Base-by-base conservation (phyloP, 2,329 filamentous ascomycete genomes). In the Fusarium sp. region DNA sequence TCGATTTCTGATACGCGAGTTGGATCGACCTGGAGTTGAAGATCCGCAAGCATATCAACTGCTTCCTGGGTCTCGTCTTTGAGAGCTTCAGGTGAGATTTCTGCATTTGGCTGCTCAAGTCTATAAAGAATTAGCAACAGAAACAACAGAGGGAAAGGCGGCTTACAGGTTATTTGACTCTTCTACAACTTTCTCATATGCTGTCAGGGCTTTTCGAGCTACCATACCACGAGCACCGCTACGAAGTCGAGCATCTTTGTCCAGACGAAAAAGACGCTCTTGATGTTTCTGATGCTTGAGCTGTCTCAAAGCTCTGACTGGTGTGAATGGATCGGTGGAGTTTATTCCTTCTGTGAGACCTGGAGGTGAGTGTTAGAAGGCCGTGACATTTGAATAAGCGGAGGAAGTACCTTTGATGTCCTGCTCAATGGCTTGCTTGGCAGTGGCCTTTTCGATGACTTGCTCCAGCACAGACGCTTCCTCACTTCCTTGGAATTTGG, bases 211-310 rank as follows among this genome's bases (percentile, higher is more conserved):
- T 74, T 96, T 95, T n/a, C 93, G 85, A 0, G 93, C 93, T 65
- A 91, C 87, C 76, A 92, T 82, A 0, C 94, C 94, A 44, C 93
- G 83, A 3, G 92, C 87, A 34, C 94, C 93, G 74, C 92, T 95
- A 54, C 92, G 85, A 43, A 94, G 81, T 44, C 89, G 85, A 10
- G 93, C 92, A 75, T 93, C 90, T 71, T 94, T 92, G 74, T 93
- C 90, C 1, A 90, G 86, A 22, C 90, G 85, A 59, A 92, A 92
- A 5, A 94, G 82, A 9, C 88, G 85, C 73, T 87, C 86, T 70
- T 88, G 85, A 40, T 92, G 82, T 24, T 89, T 84, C 66, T 90
- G 86, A 73, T 92, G 87, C 27, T 86, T 87, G 27, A 95, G 79
- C 53, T 83, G 83, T 22, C 92, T 86, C 38, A 92, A 82, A 0